Conservation (phyloP, 768 basidiomycete genomes). For the Tulasnella sp. region DNA sequence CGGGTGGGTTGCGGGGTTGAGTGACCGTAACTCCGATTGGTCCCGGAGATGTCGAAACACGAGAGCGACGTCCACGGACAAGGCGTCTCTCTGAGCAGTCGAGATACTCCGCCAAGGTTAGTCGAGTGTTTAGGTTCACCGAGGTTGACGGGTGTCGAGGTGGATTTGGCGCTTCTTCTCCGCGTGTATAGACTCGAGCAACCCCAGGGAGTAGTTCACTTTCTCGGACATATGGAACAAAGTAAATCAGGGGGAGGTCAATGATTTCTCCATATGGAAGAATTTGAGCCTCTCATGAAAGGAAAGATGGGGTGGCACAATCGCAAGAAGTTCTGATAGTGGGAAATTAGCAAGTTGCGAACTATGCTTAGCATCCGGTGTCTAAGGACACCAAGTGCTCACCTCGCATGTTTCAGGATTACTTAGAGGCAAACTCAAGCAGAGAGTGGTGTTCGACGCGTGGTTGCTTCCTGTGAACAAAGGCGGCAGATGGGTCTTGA, state of each 20-base stretch:
- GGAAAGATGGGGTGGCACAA: background rate
- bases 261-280: background rate
- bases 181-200: background rate
- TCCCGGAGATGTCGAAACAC: too few species aligned
- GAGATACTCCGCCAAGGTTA: background rate
- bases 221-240: background rate
- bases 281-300: background rate
- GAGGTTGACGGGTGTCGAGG: conserved; percentile 1
- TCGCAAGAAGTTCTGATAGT: background rate
- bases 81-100: background rate
- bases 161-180: background rate
- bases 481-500: background rate
- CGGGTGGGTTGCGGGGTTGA: background rate
- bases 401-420: background rate
- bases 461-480: background rate
- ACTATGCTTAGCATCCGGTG: background rate
- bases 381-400: background rate
- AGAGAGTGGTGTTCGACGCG: background rate
- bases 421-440: background rate
- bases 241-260: background rate
- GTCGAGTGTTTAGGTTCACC: background rate
- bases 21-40: background rate
- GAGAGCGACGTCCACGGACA: background rate
- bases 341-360: background rate
- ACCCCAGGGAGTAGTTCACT: background rate